Conservation (phyloP, 345 rosid genomes). For the Diplotaxis tenuifolia region DNA sequence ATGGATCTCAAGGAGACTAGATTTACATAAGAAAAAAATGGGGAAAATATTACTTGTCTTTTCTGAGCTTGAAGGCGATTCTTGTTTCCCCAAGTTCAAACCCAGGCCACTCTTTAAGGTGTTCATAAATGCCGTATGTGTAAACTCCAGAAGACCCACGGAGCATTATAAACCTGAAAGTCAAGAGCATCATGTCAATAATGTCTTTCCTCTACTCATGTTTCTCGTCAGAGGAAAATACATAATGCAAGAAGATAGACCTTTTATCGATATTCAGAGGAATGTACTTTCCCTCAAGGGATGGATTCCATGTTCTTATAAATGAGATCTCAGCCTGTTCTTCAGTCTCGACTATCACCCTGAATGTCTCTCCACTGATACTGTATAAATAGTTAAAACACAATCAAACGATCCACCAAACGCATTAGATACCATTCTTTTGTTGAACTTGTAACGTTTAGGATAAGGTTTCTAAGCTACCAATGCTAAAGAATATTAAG, state of each 20-base stretch:
- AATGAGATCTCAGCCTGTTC: conserved; percentile 76
- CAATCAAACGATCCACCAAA: conserved; percentile 3
- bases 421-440: not conserved
- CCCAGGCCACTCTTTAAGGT: conserved; percentile 83
- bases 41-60: conserved; percentile 62
- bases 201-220: conserved; percentile 10
- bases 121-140: conserved; percentile 82
- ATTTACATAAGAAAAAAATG: not conserved
- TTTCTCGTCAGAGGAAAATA: not conserved
- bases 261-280: conserved; percentile 79
- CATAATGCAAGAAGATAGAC: conserved; percentile 38
- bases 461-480: not conserved
- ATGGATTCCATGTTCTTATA: conserved; percentile 61
- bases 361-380: conserved; percentile 58
- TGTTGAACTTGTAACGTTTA: not conserved
- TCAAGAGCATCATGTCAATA: conserved; percentile 25
- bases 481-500: not conserved
- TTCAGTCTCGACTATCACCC: conserved; percentile 55
- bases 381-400: conserved; percentile 39
- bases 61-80: conserved; percentile 89
- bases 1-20: not conserved
- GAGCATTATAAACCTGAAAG: conserved; percentile 81
- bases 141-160: conserved; percentile 90
- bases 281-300: conserved; percentile 69
- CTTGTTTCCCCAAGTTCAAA: conserved; percentile 84